A percentile compares a stretch with the other conserved stretches of the same genome.
Conservation (phyloP, 2,329 filamentous ascomycete genomes). For the Didymella arachidicola region DNA sequence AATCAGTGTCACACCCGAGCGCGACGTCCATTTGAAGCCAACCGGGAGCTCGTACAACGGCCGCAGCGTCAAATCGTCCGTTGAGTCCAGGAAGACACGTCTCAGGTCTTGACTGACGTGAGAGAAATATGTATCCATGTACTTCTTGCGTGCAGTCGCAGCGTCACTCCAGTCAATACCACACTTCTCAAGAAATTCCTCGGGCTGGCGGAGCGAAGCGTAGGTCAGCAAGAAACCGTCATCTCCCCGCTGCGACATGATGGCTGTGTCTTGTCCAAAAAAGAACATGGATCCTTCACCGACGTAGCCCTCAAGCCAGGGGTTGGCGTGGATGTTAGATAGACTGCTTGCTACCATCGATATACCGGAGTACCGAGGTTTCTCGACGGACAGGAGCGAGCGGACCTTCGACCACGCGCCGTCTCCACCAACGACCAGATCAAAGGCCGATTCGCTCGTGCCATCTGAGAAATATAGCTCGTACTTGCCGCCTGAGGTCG, state of each 20-base stretch:
- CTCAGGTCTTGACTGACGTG: conserved; percentile 48
- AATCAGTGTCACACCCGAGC: conserved; percentile 61
- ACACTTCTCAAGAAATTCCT: conserved; percentile 53
- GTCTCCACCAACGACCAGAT: conserved; percentile 59
- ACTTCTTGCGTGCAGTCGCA: conserved; percentile 44
- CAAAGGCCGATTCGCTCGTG: conserved; percentile 47
- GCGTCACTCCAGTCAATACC: conserved; percentile 55
- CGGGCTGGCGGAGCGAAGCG: conserved; percentile 50
- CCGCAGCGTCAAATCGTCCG: conserved; percentile 27
- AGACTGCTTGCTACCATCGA: conserved; percentile 55
- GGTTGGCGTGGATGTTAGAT: conserved; percentile 54
- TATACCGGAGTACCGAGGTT: conserved; percentile 59
- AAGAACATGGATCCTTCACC: conserved; percentile 51
- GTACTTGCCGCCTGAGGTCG: conserved; percentile 21
- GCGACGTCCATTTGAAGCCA: conserved; percentile 59
- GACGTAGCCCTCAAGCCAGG: conserved; percentile 55
- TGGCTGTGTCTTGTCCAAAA: conserved; percentile 48
- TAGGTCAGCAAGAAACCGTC: conserved; percentile 58
- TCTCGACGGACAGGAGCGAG: conserved; percentile 39
- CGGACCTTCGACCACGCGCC: conserved; percentile 56
- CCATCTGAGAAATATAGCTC: conserved; percentile 45
- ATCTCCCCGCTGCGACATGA: conserved; percentile 58
- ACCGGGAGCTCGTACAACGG: conserved; percentile 63
- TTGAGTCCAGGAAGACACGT: conserved; percentile 31
- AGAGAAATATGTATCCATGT: conserved; percentile 32